phyloP scores from a whole-genome alignment of 306 rosid genomes.

The Ziziphus jujuba region DNA sequence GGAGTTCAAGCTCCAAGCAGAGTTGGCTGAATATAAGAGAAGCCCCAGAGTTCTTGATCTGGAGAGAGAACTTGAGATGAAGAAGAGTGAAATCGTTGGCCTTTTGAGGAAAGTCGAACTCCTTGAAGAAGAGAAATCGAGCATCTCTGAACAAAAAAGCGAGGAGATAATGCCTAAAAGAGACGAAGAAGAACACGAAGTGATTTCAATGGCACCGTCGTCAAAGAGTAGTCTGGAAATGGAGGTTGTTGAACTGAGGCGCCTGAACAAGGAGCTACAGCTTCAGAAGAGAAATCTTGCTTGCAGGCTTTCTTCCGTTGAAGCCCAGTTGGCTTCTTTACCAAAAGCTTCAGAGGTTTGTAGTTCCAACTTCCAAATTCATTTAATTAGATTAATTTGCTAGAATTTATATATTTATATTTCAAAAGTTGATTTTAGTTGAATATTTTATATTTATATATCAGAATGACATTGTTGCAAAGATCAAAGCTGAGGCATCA shows the following conservation, averaged over 20 bases:
- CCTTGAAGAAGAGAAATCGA: slow-evolving; percentile 63
- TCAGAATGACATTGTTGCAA: slow-evolving; percentile 75
- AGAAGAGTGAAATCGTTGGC: slow-evolving; percentile 50
- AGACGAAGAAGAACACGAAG: slow-evolving; percentile 33
- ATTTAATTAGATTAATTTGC: no score
- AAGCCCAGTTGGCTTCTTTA: slow-evolving; percentile 60
- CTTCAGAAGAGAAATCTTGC: slow-evolving; percentile 83
- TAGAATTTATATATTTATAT: no score
- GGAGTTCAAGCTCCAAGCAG: slow-evolving; percentile 76
- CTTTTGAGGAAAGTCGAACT: slow-evolving; percentile 45
- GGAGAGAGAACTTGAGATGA: slow-evolving; percentile 45
- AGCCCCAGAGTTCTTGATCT: slow-evolving; percentile 41
- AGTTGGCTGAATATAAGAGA: slow-evolving; percentile 55
- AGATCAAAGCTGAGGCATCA: slow-evolving; percentile 87
- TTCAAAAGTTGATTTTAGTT: background rate
- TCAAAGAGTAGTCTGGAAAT: slow-evolving; percentile 53
- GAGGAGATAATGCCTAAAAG: slow-evolving; percentile 38
- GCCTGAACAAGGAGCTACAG: slow-evolving; percentile 89
- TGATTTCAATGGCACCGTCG: background rate
- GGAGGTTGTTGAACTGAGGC: slow-evolving; percentile 85
- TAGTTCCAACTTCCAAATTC: background rate
- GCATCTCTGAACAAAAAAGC: slow-evolving; percentile 54
- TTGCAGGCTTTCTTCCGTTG: slow-evolving; percentile 66
- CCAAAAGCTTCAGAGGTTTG: slow-evolving; percentile 66
- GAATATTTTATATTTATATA: background rate